phyloP scores from a whole-genome alignment of 768 basidiomycete genomes.

The Phylloporus sp. region DNA sequence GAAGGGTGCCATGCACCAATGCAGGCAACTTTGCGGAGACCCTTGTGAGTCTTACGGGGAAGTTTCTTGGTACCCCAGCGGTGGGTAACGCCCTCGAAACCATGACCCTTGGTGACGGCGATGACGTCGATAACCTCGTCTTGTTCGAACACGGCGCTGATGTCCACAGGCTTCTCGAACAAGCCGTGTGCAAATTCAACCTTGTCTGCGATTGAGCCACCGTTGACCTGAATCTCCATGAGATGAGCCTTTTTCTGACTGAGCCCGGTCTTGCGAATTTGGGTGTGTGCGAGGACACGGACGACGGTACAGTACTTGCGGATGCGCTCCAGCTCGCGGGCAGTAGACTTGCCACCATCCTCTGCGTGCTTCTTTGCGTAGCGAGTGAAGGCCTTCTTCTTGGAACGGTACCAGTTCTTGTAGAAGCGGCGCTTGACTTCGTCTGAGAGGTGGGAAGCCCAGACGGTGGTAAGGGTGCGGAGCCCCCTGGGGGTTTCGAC shows the following conservation, averaged over 20 bases:
- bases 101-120: conserved; percentile 98
- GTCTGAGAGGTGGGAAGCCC: conserved; percentile 97
- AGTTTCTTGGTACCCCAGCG: conserved; percentile 99
- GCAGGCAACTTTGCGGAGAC: conserved; percentile 99
- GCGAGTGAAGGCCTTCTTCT: conserved; percentile 99
- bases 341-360: conserved; percentile 84
- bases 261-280: conserved; percentile 96
- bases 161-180: conserved; percentile 95
- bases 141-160: conserved; percentile 86
- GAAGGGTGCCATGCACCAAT: conserved; percentile 98
- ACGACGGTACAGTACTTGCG: conserved; percentile 99
- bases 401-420: conserved; percentile 99
- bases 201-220: conserved; percentile 94
- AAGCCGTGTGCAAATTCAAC: conserved; percentile 90
- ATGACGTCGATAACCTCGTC: conserved; percentile 96
- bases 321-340: conserved; percentile 97
- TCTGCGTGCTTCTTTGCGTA: conserved; percentile 99
- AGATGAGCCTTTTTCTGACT: conserved; percentile 99
- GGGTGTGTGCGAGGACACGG: conserved; percentile 98
- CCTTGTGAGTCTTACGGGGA: conserved; percentile 98
- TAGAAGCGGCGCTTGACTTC: conserved; percentile 99
- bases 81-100: conserved; percentile 98
- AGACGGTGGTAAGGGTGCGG: conserved; percentile 96
- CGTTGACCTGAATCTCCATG: conserved; percentile 99
- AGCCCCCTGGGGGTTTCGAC: conserved; percentile 99